Percentiles rank a stretch among this genome's conserved stretches.
Evolutionary conservation across 208 protist species (phyloP).

Genomic region (Trypanosoma cruzi): DNA sequence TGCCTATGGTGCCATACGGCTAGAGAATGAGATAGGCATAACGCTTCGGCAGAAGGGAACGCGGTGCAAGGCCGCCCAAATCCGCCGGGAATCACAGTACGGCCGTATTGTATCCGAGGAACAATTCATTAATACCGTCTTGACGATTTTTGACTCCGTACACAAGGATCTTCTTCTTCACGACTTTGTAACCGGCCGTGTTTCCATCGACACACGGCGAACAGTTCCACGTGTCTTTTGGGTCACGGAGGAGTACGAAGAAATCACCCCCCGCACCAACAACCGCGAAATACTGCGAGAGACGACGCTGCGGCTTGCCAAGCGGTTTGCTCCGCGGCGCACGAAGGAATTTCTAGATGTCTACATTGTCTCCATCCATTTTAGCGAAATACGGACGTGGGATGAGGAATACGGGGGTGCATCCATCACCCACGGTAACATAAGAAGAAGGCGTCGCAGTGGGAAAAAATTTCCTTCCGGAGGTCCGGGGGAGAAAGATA

Average conservation of each 20-base stretch:
- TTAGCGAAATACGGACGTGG: conserved; percentile 28
- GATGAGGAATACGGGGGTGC: conserved; percentile 4
- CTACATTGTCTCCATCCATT: conserved; percentile 26
- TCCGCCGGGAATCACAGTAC: conserved; percentile 38
- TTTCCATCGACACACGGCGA: conserved; percentile 33
- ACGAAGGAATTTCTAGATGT: conserved; percentile 15
- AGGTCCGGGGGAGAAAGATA: conserved; percentile 11
- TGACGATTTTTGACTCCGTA: conserved; percentile 14
- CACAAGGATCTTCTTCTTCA: conserved; percentile 30
- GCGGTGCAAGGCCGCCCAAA: conserved; percentile 26
- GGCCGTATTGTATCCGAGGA: conserved; percentile 64
- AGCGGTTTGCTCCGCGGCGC: conserved; percentile 26
- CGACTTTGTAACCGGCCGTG: conserved; percentile 29
- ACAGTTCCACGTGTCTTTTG: conserved; percentile 18
- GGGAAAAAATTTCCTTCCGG: neutral
- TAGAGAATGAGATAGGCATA: conserved; percentile 41
- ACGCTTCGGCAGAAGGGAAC: conserved; percentile 30
- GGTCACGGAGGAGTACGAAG: conserved; percentile 23
- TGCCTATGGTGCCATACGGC: conserved; percentile 52
- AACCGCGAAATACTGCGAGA: conserved; percentile 23
- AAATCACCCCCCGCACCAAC: conserved; percentile 21
- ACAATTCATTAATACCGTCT: conserved; percentile 42
- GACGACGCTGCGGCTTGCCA: conserved; percentile 7
- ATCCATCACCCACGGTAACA: neutral
- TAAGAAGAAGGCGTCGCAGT: neutral